These are phyloP conservation scores for Mesembryanthemum crystallinum DNA, from an alignment of 148 eudicot genomes.

Conservation along the genomic window DNA sequence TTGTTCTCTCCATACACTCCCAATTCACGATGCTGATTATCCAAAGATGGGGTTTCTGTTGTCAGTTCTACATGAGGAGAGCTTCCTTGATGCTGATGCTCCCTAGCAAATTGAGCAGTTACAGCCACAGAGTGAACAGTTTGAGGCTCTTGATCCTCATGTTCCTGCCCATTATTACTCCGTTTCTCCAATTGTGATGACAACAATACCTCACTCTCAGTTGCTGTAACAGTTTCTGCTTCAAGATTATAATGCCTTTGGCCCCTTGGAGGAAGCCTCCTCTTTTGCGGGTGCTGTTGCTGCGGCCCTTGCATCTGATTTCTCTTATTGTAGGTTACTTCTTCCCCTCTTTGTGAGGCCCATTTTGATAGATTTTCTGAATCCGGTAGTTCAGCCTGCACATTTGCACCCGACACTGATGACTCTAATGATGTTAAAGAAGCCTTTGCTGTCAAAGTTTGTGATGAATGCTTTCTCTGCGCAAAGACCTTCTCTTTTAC, in stretches of 20 bases:
- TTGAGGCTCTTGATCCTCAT: background rate
- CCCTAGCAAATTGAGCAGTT: background rate
- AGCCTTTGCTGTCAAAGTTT: background rate
- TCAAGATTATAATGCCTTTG: background rate
- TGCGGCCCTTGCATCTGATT: slow-evolving; percentile 4
- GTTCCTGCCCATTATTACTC: too few relatives aligned
- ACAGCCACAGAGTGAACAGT: background rate
- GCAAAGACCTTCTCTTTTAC: background rate
- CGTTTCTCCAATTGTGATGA: background rate
- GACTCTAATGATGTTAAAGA: background rate
- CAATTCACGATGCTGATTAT: background rate
- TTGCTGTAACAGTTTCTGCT: background rate
- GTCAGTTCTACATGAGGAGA: background rate
- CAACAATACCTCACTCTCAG: background rate
- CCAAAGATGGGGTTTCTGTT: background rate
- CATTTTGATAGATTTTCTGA: background rate
- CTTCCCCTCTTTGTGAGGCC: background rate
- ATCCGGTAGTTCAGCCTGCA: background rate
- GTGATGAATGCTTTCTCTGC: slow-evolving; percentile 1
- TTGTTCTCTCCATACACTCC: background rate
- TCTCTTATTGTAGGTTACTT: background rate
- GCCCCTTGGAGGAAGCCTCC: background rate
- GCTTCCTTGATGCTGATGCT: background rate
- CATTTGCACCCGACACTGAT: background rate
- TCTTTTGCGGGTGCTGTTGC: background rate